A percentile compares a stretch with the other conserved stretches of the same genome.
These are phyloP conservation scores for Colletotrichum nymphaeae DNA, from an alignment of 2,329 filamentous ascomycete genomes.

Conservation along the genomic window DNA sequence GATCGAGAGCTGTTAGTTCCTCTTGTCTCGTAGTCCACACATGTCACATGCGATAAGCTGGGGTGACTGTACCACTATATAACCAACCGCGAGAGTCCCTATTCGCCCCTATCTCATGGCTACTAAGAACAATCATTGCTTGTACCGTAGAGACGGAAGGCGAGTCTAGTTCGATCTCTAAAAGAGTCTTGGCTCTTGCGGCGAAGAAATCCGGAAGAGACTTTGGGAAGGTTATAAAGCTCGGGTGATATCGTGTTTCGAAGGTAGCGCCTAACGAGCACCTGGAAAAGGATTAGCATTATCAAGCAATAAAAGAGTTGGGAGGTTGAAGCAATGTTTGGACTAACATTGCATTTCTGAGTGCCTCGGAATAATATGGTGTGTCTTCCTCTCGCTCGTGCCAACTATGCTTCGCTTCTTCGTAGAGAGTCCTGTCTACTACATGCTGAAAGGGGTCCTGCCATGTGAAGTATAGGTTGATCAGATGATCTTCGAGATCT, in stretches of 20 bases:
- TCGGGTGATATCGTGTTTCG: conserved; percentile 54
- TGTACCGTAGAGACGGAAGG: conserved; percentile 42
- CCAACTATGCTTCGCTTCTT: conserved; percentile 33
- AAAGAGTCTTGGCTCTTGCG: conserved; percentile 40
- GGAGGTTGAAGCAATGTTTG: not conserved
- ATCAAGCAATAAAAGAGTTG: no score
- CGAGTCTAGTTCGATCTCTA: conserved; percentile 42
- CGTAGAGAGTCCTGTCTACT: conserved; percentile 40
- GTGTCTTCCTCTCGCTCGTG: conserved; percentile 35
- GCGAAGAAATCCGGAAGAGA: conserved; percentile 45
- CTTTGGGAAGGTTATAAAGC: conserved; percentile 47
- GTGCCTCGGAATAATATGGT: conserved; percentile 43
- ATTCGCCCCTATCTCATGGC: conserved; percentile 41
- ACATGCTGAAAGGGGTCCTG: conserved; percentile 41
- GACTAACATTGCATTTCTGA: conserved; percentile 43
- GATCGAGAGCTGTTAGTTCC: conserved; percentile 38
- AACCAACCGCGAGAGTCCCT: conserved; percentile 42
- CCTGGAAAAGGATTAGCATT: conserved; percentile 38
- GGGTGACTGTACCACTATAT: conserved; percentile 39
- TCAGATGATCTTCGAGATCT: conserved; percentile 36
- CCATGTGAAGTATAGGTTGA: conserved; percentile 41
- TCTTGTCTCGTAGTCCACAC: not conserved
- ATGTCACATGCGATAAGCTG: not conserved
- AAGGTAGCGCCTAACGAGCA: conserved; percentile 55
- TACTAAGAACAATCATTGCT: conserved; percentile 41